phyloP scores from a whole-genome alignment of 805 yeast genomes.

The Danielia reshetovae region DNA sequence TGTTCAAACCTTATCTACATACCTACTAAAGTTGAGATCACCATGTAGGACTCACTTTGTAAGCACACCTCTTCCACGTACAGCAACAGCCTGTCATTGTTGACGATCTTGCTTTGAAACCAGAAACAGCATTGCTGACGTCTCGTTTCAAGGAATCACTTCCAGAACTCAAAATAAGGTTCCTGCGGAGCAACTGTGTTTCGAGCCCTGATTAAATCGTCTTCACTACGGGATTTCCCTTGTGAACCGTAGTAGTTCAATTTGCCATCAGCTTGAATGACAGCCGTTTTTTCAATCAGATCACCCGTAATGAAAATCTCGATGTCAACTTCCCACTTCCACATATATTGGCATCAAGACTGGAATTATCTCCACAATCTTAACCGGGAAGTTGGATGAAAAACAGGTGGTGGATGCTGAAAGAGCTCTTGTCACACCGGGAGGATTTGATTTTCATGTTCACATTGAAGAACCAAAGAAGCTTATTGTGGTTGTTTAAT shows the following conservation, averaged over 20 bases:
- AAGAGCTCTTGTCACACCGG: slow-evolving; percentile 47
- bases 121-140: slow-evolving; percentile 2
- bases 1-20: neutral
- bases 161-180: slow-evolving; percentile 5
- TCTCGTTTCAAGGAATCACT: slow-evolving; percentile 2
- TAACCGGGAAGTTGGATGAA: slow-evolving; percentile 24
- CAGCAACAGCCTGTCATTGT: neutral
- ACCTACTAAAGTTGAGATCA: too few relatives aligned
- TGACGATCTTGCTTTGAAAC: slow-evolving; percentile 2
- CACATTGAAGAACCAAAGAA: slow-evolving; percentile 40
- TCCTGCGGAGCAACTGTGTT: slow-evolving; percentile 1
- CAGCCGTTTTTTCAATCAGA: neutral
- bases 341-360: slow-evolving; percentile 39
- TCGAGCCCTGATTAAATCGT: neutral
- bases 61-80: slow-evolving; percentile 7
- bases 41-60: slow-evolving; percentile 6
- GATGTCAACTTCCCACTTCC: slow-evolving; percentile 20
- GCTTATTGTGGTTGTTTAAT: slow-evolving; percentile 43
- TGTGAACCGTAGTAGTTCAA: slow-evolving; percentile 16
- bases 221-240: slow-evolving; percentile 1
- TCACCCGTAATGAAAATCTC: slow-evolving; percentile 1
- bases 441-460: slow-evolving; percentile 50
- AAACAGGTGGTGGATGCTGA: slow-evolving; percentile 39
- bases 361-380: slow-evolving; percentile 35
- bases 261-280: neutral